phyloP scores from a whole-genome alignment of 371 early-diverging fungal species.

The Mortierella sp. region DNA sequence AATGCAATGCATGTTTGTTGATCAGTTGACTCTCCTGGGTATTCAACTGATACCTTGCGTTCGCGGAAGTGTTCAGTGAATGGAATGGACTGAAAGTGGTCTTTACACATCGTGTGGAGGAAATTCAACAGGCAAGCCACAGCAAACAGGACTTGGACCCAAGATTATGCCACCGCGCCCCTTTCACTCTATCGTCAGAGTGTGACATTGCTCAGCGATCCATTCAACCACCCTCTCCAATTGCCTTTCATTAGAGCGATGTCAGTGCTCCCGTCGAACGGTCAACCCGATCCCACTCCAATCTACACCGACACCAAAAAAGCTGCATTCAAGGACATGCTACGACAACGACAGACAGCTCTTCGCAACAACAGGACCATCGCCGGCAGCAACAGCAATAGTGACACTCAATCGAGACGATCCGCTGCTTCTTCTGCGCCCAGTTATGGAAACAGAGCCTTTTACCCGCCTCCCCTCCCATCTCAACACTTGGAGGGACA shows the following conservation, averaged over 20 bases:
- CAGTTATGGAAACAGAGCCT: slow-evolving; percentile 9
- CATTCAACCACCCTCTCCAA: background rate
- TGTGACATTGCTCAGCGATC: too few species aligned
- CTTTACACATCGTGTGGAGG: too few species aligned
- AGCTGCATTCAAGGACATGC: slow-evolving; percentile 40
- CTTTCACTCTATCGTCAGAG: too few species aligned
- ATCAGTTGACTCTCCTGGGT: too few species aligned
- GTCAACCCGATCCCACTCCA: background rate
- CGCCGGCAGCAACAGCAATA: background rate
- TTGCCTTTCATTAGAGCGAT: background rate
- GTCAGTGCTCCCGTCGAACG: background rate
- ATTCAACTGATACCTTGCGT: too few species aligned
- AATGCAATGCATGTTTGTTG: background rate
- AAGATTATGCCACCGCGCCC: too few species aligned
- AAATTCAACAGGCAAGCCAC: too few species aligned
- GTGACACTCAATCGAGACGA: slow-evolving; percentile 33
- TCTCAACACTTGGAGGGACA: background rate
- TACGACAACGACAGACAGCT: slow-evolving; percentile 38
- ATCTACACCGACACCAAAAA: slow-evolving; percentile 24
- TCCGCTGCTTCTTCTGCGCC: background rate
- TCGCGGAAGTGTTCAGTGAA: too few species aligned
- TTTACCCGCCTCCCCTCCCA: slow-evolving; percentile 5
- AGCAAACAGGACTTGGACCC: too few species aligned
- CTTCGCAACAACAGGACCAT: slow-evolving; percentile 35
- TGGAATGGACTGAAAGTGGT: too few species aligned